Conservation (phyloP, 2,329 filamentous ascomycete species). For the Lecanicillium sp. region DNA sequence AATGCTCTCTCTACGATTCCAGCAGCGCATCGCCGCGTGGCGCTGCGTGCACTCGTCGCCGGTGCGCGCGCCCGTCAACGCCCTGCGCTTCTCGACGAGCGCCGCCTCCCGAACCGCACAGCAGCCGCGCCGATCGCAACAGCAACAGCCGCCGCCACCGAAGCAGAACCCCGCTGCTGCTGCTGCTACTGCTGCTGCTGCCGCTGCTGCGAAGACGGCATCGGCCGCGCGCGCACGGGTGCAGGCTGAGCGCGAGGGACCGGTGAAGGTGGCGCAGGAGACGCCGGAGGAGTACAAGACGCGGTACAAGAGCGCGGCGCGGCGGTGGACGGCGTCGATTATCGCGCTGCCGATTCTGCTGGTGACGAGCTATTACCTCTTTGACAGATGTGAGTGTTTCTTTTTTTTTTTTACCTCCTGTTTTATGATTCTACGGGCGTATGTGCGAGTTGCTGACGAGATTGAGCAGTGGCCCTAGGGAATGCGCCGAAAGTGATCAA, state of each 20-base stretch:
- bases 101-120: background rate
- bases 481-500: conserved; percentile 24
- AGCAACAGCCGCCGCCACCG: background rate
- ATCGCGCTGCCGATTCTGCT: conserved; percentile 49
- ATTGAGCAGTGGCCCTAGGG: conserved; percentile 25
- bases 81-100: background rate
- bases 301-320: conserved; percentile 38
- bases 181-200: too few species aligned
- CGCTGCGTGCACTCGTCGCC: background rate
- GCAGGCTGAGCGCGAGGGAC: conserved; percentile 18
- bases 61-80: background rate
- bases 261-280: conserved; percentile 17
- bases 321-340: conserved; percentile 42
- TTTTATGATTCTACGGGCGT: too few species aligned
- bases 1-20: background rate
- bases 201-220: too few species aligned
- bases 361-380: conserved; percentile 50
- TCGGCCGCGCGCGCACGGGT: conserved; percentile 18
- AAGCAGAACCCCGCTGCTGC: background rate
- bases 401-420: background rate
- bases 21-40: background rate
- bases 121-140: background rate
- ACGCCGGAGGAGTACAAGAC: conserved; percentile 31
- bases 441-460: background rate
- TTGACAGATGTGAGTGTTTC: conserved; percentile 39